These are phyloP conservation scores for Cotoneaster glaucophyllus DNA, from an alignment of 306 rosid species.

Conservation along the genomic window DNA sequence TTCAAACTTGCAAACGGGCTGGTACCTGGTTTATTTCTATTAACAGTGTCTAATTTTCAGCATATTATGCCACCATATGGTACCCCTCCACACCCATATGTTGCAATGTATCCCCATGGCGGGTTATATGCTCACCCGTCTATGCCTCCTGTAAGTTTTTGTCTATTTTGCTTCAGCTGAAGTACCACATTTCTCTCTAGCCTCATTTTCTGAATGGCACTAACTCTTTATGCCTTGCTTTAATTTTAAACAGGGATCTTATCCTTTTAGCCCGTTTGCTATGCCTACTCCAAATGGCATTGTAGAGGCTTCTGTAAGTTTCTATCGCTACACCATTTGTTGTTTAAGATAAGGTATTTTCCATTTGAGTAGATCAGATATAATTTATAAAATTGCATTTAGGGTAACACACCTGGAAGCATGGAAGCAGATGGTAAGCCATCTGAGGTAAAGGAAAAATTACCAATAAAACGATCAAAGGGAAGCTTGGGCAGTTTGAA, in stretches of 20 bases:
- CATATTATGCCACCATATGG: slow-evolving; percentile 98
- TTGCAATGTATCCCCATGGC: slow-evolving; percentile 99
- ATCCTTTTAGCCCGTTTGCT: slow-evolving; percentile 93
- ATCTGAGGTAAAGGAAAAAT: slow-evolving; percentile 78
- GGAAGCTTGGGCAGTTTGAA: slow-evolving; percentile 98
- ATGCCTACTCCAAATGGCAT: slow-evolving; percentile 91
- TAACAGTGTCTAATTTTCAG: slow-evolving; percentile 41
- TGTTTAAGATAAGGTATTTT: background rate
- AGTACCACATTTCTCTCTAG: slow-evolving; percentile 16
- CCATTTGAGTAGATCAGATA: slow-evolving; percentile 10
- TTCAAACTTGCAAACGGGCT: background rate
- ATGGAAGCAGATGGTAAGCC: slow-evolving; percentile 81
- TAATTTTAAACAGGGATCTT: slow-evolving; percentile 65
- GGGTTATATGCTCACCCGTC: slow-evolving; percentile 99
- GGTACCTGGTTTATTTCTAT: background rate
- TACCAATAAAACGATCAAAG: slow-evolving; percentile 93
- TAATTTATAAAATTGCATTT: slow-evolving; percentile 30
- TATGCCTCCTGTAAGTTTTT: slow-evolving; percentile 78
- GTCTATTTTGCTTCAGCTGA: slow-evolving; percentile 18
- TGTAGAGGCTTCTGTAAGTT: slow-evolving; percentile 85
- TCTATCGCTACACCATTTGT: slow-evolving; percentile 7
- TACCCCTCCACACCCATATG: slow-evolving; percentile 94
- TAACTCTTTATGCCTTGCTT: slow-evolving; percentile 11
- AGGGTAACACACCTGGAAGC: slow-evolving; percentile 85
- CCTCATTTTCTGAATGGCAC: slow-evolving; percentile 14